phyloP scores from a whole-genome alignment of 2,329 filamentous ascomycete species.

The Sclerotinia nivalis region DNA sequence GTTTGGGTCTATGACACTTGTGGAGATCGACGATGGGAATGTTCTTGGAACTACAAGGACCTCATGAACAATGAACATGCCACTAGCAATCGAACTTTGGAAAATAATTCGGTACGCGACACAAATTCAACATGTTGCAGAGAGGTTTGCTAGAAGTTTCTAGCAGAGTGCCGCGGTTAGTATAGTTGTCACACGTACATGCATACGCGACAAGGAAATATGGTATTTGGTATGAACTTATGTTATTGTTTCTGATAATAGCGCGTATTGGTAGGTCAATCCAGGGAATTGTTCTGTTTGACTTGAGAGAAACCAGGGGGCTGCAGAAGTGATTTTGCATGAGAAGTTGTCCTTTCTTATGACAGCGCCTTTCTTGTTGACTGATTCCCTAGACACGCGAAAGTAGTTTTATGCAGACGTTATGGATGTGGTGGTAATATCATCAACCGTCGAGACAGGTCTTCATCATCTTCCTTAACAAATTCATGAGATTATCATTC shows the following conservation, averaged over 20 bases:
- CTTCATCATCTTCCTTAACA: conserved; percentile 91
- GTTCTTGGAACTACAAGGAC: conserved; percentile 9
- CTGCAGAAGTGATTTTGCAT: not conserved
- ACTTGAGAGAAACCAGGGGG: not conserved
- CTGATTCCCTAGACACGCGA: not conserved
- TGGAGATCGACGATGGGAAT: conserved; percentile 7
- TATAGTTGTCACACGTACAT: conserved; percentile 10
- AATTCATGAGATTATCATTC: conserved; percentile 84
- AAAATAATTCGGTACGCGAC: not conserved
- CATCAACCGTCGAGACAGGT: conserved; percentile 55
- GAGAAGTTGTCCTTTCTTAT: not conserved
- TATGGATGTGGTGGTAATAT: conserved; percentile 7
- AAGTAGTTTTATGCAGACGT: not conserved
- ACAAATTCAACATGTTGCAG: not conserved
- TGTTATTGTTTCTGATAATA: not conserved
- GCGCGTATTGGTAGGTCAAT: not conserved
- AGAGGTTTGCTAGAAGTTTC: not conserved
- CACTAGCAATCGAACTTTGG: not conserved
- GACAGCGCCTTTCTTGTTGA: not conserved
- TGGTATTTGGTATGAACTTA: not conserved
- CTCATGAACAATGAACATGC: not conserved
- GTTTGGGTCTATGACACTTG: not conserved
- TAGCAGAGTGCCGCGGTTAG: not conserved
- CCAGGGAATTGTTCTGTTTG: not conserved
- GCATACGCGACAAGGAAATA: not conserved